These are phyloP conservation scores for Syzygium syzygioides DNA, from an alignment of 441 rosid species.

Conservation along the genomic window DNA sequence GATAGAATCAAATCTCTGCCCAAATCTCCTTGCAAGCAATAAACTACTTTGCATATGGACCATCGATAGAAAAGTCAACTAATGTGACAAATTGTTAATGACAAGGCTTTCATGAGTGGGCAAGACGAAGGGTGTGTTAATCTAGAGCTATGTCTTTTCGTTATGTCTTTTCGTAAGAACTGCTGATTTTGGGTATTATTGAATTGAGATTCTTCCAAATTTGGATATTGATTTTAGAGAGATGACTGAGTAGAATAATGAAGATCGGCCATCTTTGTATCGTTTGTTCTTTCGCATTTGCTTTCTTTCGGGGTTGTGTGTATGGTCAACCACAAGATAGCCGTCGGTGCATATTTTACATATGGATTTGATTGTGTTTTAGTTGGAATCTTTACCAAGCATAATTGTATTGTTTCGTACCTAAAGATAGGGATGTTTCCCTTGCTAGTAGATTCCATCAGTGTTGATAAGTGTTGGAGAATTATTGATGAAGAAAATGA, in stretches of 20 bases:
- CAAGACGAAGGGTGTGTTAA: neutral
- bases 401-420: neutral
- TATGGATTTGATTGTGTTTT: neutral
- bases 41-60: neutral
- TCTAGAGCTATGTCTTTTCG: neutral
- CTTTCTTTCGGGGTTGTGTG: neutral
- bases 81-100: neutral
- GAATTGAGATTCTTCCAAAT: neutral
- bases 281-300: neutral
- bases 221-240: neutral
- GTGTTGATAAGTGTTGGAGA: neutral
- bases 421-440: neutral
- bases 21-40: neutral
- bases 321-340: neutral
- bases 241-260: neutral
- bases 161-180: neutral
- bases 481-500: neutral
- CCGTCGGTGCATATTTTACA: neutral
- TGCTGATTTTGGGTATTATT: neutral
- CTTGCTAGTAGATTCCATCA: neutral
- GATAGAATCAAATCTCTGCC: neutral
- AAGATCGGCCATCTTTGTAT: neutral
- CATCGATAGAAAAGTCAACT: neutral
- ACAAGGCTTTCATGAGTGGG: neutral
- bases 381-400: neutral